phyloP scores from a whole-genome alignment of 495 filamentous ascomycete species.

The Penicillium steckii region DNA sequence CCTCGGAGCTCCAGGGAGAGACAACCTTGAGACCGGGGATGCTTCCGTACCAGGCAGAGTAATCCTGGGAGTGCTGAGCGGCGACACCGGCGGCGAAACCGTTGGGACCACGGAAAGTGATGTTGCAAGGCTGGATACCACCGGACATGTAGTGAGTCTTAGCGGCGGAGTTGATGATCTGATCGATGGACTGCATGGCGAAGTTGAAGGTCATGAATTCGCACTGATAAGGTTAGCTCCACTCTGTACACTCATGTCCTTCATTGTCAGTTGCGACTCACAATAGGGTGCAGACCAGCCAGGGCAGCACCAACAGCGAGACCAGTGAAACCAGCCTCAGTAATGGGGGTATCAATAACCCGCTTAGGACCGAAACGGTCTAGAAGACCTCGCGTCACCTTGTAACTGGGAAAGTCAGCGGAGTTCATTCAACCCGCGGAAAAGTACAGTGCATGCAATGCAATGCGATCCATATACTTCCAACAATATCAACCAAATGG shows the following conservation, averaged over 20 bases:
- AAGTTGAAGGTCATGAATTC: slow-evolving; percentile 99
- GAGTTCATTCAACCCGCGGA: no score
- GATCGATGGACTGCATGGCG: slow-evolving; percentile 99
- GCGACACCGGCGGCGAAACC: slow-evolving; percentile 95
- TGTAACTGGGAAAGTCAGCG: slow-evolving; percentile 62
- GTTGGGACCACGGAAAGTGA: slow-evolving; percentile 98
- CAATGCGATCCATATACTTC: background rate
- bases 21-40: slow-evolving; percentile 98
- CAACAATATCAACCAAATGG: slow-evolving; percentile 1
- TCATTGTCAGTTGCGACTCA: no score
- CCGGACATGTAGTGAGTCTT: slow-evolving; percentile 99
- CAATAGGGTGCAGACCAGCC: slow-evolving; percentile 89
- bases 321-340: slow-evolving; percentile 91
- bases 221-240: slow-evolving; percentile 57
- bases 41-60: slow-evolving; percentile 96
- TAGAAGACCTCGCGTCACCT: slow-evolving; percentile 94
- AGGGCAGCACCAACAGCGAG: slow-evolving; percentile 92
- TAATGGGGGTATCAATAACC: slow-evolving; percentile 98
- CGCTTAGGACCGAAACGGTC: slow-evolving; percentile 97
- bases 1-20: slow-evolving; percentile 90
- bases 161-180: slow-evolving; percentile 98
- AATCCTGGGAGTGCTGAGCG: slow-evolving; percentile 98
- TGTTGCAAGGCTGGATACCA: slow-evolving; percentile 98
- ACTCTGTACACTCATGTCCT: no score
- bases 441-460: background rate